Base-by-base conservation (phyloP, 2,329 filamentous ascomycete genomes). In the Berkeleyomyces basicola region DNA sequence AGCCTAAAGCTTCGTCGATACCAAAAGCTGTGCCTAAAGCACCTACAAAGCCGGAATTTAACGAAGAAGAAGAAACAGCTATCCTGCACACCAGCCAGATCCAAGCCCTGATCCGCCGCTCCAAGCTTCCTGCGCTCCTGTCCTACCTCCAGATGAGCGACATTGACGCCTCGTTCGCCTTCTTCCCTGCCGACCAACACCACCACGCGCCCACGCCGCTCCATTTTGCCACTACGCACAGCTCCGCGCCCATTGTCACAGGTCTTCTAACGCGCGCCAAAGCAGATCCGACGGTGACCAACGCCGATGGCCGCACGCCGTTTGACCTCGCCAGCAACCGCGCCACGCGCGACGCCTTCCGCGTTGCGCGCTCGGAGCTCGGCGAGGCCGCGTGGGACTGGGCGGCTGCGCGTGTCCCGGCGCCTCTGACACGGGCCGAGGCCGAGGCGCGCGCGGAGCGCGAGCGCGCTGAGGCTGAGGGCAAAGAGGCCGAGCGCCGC, bases 241-340 rank as follows among this genome's bases (percentile, higher is more conserved):
- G 93, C 72, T 84, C 87, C 0, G 79, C 88, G 0, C 83, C 88
- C 0, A 77, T 96, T n/a, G 82, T 96, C 1, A 73, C 80, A 0
- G 88, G 90, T 0, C 80, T 99, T 1, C 78, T 99, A 0, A 77
- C 80, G 0, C 90, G 92, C 72, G 86, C 79, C 3, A 79, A 79
- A 1, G 87, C 90, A 1, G 83, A 96, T 68, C 93, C 93, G 0
- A 84, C 83, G 0, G 62, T 85, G 1, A 72, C 73, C 36, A 96
- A 87, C 69, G 76, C 72, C 2, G 90, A 96, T 66, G 87, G 86
- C n/a, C 90, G 87, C 71, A 87, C 88, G 0, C 74, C 93, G 0
- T 97, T 95, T 71, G 90, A 95, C 62, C 80, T 99, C 1, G 84
- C 89, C 0, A 90, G 92, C 49, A 90, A 97, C 71, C 83, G 90